Evolutionary conservation across 352 stramenopile genomes (phyloP).

Genomic region (Phytopythium chamaehyphon): DNA sequence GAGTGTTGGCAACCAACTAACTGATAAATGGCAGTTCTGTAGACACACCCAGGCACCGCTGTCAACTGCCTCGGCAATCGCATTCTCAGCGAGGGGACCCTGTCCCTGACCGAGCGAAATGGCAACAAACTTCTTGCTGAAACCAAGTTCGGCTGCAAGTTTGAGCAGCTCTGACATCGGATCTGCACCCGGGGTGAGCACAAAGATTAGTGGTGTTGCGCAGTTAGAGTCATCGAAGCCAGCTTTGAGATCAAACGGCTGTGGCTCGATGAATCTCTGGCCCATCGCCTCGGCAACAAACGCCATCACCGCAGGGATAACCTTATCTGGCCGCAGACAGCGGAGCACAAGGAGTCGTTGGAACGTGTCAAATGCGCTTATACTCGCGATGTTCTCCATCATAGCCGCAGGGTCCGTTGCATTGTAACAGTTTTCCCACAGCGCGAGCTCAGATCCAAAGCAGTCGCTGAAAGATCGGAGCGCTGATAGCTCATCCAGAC

Average conservation of each 20-base stretch:
- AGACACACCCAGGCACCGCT: slow-evolving; percentile 94
- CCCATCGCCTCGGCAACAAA: slow-evolving; percentile 91
- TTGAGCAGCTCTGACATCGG: slow-evolving; percentile 94
- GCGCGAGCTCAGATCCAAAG: slow-evolving; percentile 44
- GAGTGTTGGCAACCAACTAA: slow-evolving; percentile 93
- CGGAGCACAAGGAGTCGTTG: slow-evolving; percentile 89
- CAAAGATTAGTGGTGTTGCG: slow-evolving; percentile 94
- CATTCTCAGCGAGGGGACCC: slow-evolving; percentile 87
- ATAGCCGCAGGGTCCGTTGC: slow-evolving; percentile 74
- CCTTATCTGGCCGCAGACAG: slow-evolving; percentile 91
- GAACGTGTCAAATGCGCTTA: slow-evolving; percentile 75
- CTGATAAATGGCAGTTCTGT: slow-evolving; percentile 95
- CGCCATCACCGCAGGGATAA: slow-evolving; percentile 87
- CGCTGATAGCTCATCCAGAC: slow-evolving; percentile 52
- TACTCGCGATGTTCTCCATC: slow-evolving; percentile 43
- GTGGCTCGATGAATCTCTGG: slow-evolving; percentile 90
- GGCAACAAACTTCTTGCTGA: slow-evolving; percentile 90
- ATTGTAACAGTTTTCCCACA: slow-evolving; percentile 85
- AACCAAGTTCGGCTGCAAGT: slow-evolving; percentile 88
- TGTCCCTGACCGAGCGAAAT: slow-evolving; percentile 95
- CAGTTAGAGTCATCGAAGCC: slow-evolving; percentile 92
- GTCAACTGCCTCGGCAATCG: slow-evolving; percentile 91
- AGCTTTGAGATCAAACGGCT: slow-evolving; percentile 91
- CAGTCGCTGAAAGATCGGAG: slow-evolving; percentile 48
- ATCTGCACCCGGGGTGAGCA: slow-evolving; percentile 92